Evolutionary conservation across 108 stramenopile species (phyloP).

Genomic region (Pseudonitzschia pungens): DNA sequence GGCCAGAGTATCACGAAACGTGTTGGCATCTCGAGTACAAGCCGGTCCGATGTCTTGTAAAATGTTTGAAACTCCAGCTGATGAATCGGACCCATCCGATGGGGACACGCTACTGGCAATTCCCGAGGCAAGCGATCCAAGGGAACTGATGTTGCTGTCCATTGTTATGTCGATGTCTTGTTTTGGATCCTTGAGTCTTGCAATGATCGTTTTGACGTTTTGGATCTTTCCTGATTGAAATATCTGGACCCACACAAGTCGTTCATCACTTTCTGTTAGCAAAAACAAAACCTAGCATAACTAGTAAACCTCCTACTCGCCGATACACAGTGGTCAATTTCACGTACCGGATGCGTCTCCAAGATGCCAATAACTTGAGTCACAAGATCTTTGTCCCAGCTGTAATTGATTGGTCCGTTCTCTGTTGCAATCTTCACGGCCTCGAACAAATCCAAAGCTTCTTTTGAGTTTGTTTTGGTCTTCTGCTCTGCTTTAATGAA

Average conservation of each 20-base stretch:
- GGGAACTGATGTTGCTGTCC: conserved; percentile 17
- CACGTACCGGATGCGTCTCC: conserved; percentile 37
- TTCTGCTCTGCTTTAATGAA: conserved; percentile 20
- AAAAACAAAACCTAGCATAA: neutral
- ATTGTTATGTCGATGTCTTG: conserved; percentile 10
- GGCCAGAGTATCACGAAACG: conserved; percentile 80
- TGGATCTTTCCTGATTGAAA: conserved; percentile 8
- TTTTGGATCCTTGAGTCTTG: conserved; percentile 16
- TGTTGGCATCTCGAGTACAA: conserved; percentile 61
- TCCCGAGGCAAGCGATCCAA: conserved; percentile 33
- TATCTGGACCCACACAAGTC: neutral
- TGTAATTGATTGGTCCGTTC: conserved; percentile 14
- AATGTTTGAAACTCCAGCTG: conserved; percentile 61
- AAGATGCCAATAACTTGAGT: conserved; percentile 31
- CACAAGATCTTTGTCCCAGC: conserved; percentile 34
- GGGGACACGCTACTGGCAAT: conserved; percentile 39
- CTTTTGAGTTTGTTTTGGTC: conserved; percentile 16
- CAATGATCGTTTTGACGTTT: conserved; percentile 1
- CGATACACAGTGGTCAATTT: neutral
- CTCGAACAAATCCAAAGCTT: conserved; percentile 29
- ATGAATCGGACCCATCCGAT: conserved; percentile 40
- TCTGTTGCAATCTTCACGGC: conserved; percentile 17
- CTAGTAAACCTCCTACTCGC: too few relatives aligned
- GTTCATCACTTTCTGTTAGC: neutral
- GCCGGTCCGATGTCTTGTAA: conserved; percentile 86